Conservation (phyloP, 1,284 basidiomycete genomes). For the Rhodotorula sp. region DNA sequence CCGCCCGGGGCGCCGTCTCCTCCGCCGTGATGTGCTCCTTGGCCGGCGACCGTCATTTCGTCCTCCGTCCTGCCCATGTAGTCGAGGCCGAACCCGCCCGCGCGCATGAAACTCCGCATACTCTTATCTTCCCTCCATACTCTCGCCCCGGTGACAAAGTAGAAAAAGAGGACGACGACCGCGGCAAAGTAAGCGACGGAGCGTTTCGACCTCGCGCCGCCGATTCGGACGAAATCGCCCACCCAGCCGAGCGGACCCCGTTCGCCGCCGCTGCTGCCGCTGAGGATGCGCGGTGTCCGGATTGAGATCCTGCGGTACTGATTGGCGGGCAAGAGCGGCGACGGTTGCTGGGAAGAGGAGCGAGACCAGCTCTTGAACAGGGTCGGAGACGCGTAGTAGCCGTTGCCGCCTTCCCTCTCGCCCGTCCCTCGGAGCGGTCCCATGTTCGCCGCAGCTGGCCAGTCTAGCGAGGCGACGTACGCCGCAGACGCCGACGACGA, state of each 20-base stretch:
- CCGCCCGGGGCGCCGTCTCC: not conserved
- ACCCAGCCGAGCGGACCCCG: not conserved
- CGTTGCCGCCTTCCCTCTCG: no score
- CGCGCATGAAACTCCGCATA: conserved; percentile 1
- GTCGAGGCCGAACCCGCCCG: conserved; percentile 27
- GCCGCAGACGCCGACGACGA: no score
- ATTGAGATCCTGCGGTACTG: conserved; percentile 3
- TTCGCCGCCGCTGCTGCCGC: not conserved
- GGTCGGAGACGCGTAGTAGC: conserved; percentile 4
- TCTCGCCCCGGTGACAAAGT: not conserved
- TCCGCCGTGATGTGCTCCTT: not conserved
- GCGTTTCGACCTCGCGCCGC: conserved; percentile 3
- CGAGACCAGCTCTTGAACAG: not conserved
- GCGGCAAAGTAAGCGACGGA: not conserved
- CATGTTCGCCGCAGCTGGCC: not conserved
- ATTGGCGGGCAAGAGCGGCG: conserved; percentile 2
- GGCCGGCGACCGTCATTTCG: not conserved
- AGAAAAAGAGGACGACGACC: not conserved
- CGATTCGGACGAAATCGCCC: not conserved
- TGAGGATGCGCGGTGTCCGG: not conserved
- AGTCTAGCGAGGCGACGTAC: no score
- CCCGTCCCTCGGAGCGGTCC: not conserved
- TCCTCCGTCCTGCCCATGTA: conserved; percentile 24
- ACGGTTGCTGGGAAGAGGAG: not conserved
- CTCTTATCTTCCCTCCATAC: not conserved